Evolutionary conservation across 345 rosid species (phyloP), one percentile per base, ranked within the genome.

Genomic region (Salix suchowensis): DNA sequence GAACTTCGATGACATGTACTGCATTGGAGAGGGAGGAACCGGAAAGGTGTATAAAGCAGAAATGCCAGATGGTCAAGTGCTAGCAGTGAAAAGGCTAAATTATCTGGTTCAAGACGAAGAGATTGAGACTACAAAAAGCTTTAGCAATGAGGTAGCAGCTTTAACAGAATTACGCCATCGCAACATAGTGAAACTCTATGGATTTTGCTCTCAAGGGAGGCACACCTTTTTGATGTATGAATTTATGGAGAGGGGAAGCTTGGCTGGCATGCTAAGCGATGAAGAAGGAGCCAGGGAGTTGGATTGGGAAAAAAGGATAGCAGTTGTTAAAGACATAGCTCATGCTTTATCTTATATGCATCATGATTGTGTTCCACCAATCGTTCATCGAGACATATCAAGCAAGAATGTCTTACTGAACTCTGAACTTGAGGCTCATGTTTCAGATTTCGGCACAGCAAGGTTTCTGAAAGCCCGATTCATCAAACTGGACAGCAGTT

Each of bases 81-180:
- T 84, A 2, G 84, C 86, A 0, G 84, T 81, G 70, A 84, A 84
- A 76, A 84, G 76, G 50, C 54, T 78, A 6, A 46, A 84, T 34
- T 18, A 52, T 1, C n/a, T 23, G 11, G 30, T 55, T 16, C 23
- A 26, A 2, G 74, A 74, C 12, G 36, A 65, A 37, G 71, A 72
- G 52, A 46, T 46, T 46, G 52, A 14, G 52, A 15, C 52, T 12
- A 4, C 18, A 13, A 14, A 46, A 46, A 46, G 52, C 18, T 46
- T 46, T 14, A 46, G 52, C 52, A 4, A 4, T 15, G 52, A 46
- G 52, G 18, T 18, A 16, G 55, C 21, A 50, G n/a, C 55, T 50
- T 16, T 50, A 1, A 16, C 21, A 16, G n/a, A 50, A 50, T 50
- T 19, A 50, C 21, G 55, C 55, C 55, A 50, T 50, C 55, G 55